phyloP scores from a whole-genome alignment of 2,329 filamentous ascomycete species.

The Cladosporium phlei region DNA sequence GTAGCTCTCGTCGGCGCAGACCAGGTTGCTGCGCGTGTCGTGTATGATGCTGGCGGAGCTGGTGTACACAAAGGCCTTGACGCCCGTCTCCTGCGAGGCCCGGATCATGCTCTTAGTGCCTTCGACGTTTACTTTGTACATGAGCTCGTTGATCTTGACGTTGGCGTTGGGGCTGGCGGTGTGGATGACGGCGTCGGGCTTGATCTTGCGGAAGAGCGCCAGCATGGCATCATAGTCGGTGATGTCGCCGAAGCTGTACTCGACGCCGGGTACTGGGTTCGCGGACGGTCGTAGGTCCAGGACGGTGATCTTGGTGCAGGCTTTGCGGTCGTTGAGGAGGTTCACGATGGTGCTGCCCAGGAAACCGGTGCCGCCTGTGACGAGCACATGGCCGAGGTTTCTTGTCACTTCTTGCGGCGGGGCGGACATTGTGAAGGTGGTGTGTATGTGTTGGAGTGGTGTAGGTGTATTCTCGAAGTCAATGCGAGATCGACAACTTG shows the following conservation, averaged over 20 bases:
- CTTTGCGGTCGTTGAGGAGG: constrained; percentile 39
- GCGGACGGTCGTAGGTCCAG: constrained; percentile 43
- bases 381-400: constrained; percentile 43
- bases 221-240: constrained; percentile 41
- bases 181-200: constrained; percentile 46
- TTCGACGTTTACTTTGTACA: constrained; percentile 48
- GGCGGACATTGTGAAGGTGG: neutral
- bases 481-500: neutral
- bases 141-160: constrained; percentile 31
- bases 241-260: constrained; percentile 49
- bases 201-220: constrained; percentile 39
- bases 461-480: too few relatives aligned
- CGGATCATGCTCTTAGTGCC: constrained; percentile 47
- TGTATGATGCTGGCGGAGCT: constrained; percentile 48
- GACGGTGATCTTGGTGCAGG: constrained; percentile 42
- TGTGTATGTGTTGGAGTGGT: neutral
- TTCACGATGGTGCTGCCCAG: constrained; percentile 49
- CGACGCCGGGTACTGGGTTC: constrained; percentile 39
- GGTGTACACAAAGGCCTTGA: constrained; percentile 52
- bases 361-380: constrained; percentile 50
- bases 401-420: constrained; percentile 5
- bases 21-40: constrained; percentile 40
- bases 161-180: constrained; percentile 43
- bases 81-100: constrained; percentile 44
- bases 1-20: constrained; percentile 48